A percentile compares a stretch with the other conserved stretches of the same genome.
phyloP scores from a whole-genome alignment of 2,329 filamentous ascomycete species.

The Penicillium sp. region DNA sequence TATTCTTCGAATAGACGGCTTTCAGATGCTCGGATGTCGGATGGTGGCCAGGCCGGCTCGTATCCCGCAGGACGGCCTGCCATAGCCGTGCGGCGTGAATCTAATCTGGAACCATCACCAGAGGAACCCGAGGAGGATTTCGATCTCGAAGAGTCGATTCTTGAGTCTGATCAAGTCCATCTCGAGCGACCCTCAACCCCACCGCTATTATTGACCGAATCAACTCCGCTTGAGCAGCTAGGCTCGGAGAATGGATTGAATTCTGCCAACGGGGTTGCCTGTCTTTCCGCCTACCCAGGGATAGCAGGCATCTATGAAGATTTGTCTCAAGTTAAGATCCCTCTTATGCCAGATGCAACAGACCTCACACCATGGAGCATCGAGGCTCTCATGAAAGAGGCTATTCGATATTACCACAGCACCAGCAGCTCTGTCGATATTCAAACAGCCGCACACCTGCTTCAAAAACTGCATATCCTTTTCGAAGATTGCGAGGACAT shows the following conservation, averaged over 20 bases:
- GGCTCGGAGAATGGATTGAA: conserved; percentile 14
- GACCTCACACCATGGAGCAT: conserved; percentile 46
- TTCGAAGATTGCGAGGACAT: conserved; percentile 44
- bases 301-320: conserved; percentile 25
- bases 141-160: conserved; percentile 31
- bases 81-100: conserved; percentile 18
- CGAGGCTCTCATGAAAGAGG: conserved; percentile 44
- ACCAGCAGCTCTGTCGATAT: conserved; percentile 42
- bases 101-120: conserved; percentile 25
- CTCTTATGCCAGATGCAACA: conserved; percentile 36
- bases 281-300: conserved; percentile 8
- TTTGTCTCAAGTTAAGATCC: conserved; percentile 33
- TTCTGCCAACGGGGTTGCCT: conserved; percentile 2
- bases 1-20: conserved; percentile 43
- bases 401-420: conserved; percentile 46
- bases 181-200: conserved; percentile 51
- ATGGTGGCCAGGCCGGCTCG: conserved; percentile 26
- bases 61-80: conserved; percentile 12
- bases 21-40: conserved; percentile 23
- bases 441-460: conserved; percentile 47
- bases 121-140: conserved; percentile 29
- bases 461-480: conserved; percentile 46
- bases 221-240: conserved; percentile 32
- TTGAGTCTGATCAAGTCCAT: conserved; percentile 38
- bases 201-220: conserved; percentile 42